Percentiles rank a stretch among this genome's conserved stretches.
These are phyloP conservation scores for Kalaharituber pfeilii DNA, from an alignment of 2,329 filamentous ascomycete species.

Conservation along the genomic window DNA sequence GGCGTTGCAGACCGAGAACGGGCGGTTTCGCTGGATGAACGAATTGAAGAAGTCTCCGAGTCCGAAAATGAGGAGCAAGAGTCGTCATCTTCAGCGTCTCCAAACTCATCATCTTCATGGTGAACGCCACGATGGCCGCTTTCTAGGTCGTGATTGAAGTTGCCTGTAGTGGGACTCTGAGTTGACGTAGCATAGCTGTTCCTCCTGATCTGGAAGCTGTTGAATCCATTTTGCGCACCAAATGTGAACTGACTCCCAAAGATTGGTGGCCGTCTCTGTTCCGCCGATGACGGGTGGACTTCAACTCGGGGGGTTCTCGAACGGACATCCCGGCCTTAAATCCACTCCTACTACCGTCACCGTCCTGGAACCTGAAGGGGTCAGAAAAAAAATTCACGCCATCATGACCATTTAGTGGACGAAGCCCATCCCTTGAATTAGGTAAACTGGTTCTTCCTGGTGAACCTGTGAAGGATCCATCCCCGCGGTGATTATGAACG, in stretches of 20 bases:
- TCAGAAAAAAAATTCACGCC: constrained; percentile 4
- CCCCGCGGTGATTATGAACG: no score
- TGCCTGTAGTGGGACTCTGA: background rate
- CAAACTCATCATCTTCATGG: constrained; percentile 12
- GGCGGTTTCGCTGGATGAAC: constrained; percentile 7
- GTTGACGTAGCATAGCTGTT: constrained; percentile 5
- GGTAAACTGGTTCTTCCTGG: background rate
- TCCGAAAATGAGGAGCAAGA: background rate
- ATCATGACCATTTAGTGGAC: constrained; percentile 4
- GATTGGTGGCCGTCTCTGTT: constrained; percentile 6
- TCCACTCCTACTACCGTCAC: background rate
- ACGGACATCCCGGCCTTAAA: background rate
- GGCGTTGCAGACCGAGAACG: constrained; percentile 13
- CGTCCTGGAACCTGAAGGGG: background rate
- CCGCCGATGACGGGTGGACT: background rate
- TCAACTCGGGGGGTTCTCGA: constrained; percentile 14
- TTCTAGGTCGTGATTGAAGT: background rate
- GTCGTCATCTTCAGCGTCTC: constrained; percentile 15
- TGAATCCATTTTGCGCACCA: constrained; percentile 2
- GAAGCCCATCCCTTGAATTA: background rate
- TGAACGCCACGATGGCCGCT: background rate
- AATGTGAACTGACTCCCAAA: constrained; percentile 5
- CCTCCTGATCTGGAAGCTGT: constrained; percentile 7
- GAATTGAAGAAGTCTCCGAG: constrained; percentile 10
- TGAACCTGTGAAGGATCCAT: background rate